Percentiles rank a stretch among this genome's conserved stretches.
Conservation (phyloP, 345 rosid genomes). For the Acer saccharum region DNA sequence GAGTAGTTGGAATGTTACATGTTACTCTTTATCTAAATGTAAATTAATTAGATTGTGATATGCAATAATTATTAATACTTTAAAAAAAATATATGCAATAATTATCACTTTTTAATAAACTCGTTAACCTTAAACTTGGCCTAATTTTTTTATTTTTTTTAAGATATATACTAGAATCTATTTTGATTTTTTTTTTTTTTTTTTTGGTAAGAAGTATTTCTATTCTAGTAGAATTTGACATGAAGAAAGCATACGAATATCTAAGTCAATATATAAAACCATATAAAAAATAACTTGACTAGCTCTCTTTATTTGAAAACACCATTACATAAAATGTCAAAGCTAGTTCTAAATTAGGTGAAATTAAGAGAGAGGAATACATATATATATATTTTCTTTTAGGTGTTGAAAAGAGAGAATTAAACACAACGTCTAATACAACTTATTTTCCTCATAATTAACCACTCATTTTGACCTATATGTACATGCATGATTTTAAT, state of each 20-base stretch:
- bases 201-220: no score
- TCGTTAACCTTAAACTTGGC: no score
- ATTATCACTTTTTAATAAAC: no score
- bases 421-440: slow-evolving; percentile 3
- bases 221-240: no score
- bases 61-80: no score
- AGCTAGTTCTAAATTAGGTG: slow-evolving; percentile 8
- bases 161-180: no score
- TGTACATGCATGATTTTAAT: not conserved
- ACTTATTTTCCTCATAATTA: not conserved
- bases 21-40: no score
- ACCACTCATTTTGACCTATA: not conserved
- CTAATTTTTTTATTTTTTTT: no score
- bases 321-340: slow-evolving; percentile 2
- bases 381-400: not conserved
- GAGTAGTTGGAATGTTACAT: no score
- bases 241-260: not conserved
- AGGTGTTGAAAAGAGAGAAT: not conserved
- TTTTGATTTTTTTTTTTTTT: no score
- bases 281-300: not conserved
- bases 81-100: no score
- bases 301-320: not conserved
- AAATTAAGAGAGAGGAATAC: not conserved
- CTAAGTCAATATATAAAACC: not conserved
- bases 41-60: no score